Evolutionary conservation across 73 alveolate genomes (phyloP).

Genomic region (Paramecium octaurelia): DNA sequence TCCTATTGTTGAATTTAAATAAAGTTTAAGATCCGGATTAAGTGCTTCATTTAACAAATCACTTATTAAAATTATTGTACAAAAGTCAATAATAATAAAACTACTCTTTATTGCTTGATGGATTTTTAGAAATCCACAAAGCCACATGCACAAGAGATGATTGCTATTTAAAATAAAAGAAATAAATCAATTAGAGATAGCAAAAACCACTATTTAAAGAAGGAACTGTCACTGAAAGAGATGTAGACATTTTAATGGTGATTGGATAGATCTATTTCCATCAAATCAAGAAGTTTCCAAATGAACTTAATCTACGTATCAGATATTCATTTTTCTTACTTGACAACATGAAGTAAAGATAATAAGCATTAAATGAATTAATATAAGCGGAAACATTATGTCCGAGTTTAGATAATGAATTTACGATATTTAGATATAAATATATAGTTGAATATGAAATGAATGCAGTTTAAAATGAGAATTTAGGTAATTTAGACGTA

Average conservation of each 20-base stretch:
- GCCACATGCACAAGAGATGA: slow-evolving; percentile 59
- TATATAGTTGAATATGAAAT: slow-evolving; percentile 49
- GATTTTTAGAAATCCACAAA: slow-evolving; percentile 54
- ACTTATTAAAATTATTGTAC: not conserved
- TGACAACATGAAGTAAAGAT: slow-evolving; percentile 28
- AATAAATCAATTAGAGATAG: slow-evolving; percentile 1
- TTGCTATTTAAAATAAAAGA: slow-evolving; percentile 50
- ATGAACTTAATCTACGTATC: slow-evolving; percentile 16
- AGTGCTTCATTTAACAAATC: slow-evolving; percentile 8
- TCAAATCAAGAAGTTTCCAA: slow-evolving; percentile 53
- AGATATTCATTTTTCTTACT: slow-evolving; percentile 54
- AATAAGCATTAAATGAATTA: slow-evolving; percentile 58
- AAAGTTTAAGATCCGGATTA: slow-evolving; percentile 45
- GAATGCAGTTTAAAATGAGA: slow-evolving; percentile 23
- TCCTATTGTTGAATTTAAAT: slow-evolving; percentile 45
- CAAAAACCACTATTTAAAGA: slow-evolving; percentile 35
- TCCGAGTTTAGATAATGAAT: slow-evolving; percentile 57
- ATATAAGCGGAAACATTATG: slow-evolving; percentile 17
- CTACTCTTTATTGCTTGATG: slow-evolving; percentile 45
- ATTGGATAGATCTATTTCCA: slow-evolving; percentile 48
- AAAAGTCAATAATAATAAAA: not conserved
- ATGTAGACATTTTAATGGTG: slow-evolving; percentile 23
- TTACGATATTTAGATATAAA: slow-evolving; percentile 54
- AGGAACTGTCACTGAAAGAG: slow-evolving; percentile 48
- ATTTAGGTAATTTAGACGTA: slow-evolving; percentile 46